Conservation (phyloP, 2,329 filamentous ascomycete species). For the Dothistroma septosporum region DNA sequence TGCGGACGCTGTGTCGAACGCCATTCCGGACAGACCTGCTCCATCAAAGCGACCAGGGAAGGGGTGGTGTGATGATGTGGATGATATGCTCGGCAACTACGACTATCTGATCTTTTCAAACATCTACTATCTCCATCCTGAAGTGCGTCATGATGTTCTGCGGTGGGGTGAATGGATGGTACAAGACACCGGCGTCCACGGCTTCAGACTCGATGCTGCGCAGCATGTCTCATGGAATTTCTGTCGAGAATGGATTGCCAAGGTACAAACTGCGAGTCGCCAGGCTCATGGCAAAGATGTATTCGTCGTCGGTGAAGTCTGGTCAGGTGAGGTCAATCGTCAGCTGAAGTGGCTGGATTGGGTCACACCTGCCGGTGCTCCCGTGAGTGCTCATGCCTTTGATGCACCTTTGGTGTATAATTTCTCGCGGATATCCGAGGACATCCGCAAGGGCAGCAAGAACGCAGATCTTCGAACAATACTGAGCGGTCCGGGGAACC, state of each 20-base stretch:
- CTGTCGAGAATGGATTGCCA: constrained; percentile 58
- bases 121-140: constrained; percentile 60
- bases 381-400: constrained; percentile 54
- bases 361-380: constrained; percentile 35
- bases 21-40: constrained; percentile 2
- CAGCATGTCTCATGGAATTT: constrained; percentile 70
- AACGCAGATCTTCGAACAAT: constrained; percentile 56
- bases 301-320: constrained; percentile 68
- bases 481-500: constrained; percentile 18
- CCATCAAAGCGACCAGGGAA: constrained; percentile 45
- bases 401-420: constrained; percentile 67
- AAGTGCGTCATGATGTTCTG: constrained; percentile 61
- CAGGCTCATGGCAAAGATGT: constrained; percentile 43
- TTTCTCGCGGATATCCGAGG: constrained; percentile 57
- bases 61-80: constrained; percentile 60
- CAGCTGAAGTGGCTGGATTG: constrained; percentile 51
- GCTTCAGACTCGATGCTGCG: constrained; percentile 67
- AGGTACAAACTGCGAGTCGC: constrained; percentile 48
- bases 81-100: constrained; percentile 61
- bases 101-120: constrained; percentile 71
- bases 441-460: constrained; percentile 36
- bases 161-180: constrained; percentile 67
- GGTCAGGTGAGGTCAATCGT: constrained; percentile 55
- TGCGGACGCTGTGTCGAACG: constrained; percentile 18
- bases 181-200: constrained; percentile 56